Base-by-base conservation (phyloP, 371 early-diverging fungal genomes). In the Zychaea mexicana region DNA sequence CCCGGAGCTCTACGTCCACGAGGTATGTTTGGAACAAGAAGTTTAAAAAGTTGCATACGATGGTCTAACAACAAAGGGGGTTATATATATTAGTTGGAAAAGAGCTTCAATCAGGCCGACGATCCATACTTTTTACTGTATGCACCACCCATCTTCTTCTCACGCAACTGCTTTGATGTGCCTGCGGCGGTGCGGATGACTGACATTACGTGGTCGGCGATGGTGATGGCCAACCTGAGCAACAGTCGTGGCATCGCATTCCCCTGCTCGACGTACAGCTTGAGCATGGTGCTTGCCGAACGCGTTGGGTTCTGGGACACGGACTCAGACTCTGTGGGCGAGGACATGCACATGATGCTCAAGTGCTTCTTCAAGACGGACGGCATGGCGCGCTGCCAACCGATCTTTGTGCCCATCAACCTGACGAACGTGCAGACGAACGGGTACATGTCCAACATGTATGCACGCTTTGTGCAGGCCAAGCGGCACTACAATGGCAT, bases 341-440 rank as follows among this genome's bases (percentile, higher is more conserved):
- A 93, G 68, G 93, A 93, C 72, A 85, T 93, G 87, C 93, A 93
- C 76, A 93, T 92, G 93, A 86, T 85, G 84, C 79, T 93, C 22
- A 92, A 92, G 72, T 90, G 89, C 66, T 93, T 89, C 76, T 90
- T 89, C 70, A 82, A 84, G 66, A 90, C 91, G 42, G 81, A 83
- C 63, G 91, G 90, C 33, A 69, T 73, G 26, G 84, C 87, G n/a
- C 81, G 85, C 46, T 82, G 85, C 58, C 85, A 80, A 33, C 83
- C 90, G 17, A 89, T 93, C 70, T 90, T 76, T 65, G 88, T 90
- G 0, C 93, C 93, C n/a, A 88, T 90, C 65, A 90, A 90, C 30
- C 73, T 84, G 26, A 88, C 89, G 70, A 91, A 91, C 70, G 89
- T 93, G 6, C 89, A 91, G 65, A 88, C 76, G 21, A 62, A 66